These are phyloP conservation scores for Wallacemonas collosoma DNA, from an alignment of 208 protist species.

Conservation along the genomic window DNA sequence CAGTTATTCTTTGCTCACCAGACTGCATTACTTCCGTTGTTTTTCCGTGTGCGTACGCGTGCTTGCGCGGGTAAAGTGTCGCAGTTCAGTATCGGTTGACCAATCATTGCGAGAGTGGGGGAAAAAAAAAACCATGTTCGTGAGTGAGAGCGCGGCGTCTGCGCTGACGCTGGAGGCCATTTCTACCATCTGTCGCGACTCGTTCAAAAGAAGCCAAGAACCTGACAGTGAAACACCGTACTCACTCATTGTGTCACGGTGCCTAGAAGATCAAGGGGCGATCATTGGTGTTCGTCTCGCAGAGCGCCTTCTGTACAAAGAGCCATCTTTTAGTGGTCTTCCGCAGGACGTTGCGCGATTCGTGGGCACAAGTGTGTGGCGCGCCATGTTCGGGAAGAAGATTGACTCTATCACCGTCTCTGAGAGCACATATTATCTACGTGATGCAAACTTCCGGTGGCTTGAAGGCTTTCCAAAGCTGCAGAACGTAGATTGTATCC, in stretches of 20 bases:
- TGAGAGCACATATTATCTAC: conserved; percentile 64
- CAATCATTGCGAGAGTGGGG: too few relatives aligned
- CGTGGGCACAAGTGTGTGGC: conserved; percentile 72
- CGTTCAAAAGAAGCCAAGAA: conserved; percentile 17
- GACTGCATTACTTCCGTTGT: too few relatives aligned
- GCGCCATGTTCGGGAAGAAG: conserved; percentile 71
- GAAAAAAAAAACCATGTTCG: conserved; percentile 2
- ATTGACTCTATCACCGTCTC: conserved; percentile 69
- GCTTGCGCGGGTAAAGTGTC: too few relatives aligned
- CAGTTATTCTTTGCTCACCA: too few relatives aligned
- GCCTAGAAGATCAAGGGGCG: conserved; percentile 61
- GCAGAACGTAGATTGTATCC: conserved; percentile 33
- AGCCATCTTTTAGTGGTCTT: conserved; percentile 55
- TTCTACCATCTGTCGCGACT: conserved; percentile 34
- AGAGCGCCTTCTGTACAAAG: conserved; percentile 76
- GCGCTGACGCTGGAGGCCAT: conserved; percentile 54
- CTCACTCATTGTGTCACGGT: conserved; percentile 14
- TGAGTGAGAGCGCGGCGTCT: conserved; percentile 58
- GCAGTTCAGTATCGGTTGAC: too few relatives aligned
- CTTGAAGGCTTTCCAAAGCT: conserved; percentile 61
- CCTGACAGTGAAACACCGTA: conserved; percentile 18
- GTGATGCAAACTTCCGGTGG: conserved; percentile 65
- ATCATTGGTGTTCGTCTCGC: conserved; percentile 64
- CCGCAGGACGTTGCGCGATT: conserved; percentile 70
- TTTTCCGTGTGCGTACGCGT: too few relatives aligned